These are phyloP conservation scores for Phytopythium mirpurense DNA, from an alignment of 352 stramenopile species.

Conservation along the genomic window DNA sequence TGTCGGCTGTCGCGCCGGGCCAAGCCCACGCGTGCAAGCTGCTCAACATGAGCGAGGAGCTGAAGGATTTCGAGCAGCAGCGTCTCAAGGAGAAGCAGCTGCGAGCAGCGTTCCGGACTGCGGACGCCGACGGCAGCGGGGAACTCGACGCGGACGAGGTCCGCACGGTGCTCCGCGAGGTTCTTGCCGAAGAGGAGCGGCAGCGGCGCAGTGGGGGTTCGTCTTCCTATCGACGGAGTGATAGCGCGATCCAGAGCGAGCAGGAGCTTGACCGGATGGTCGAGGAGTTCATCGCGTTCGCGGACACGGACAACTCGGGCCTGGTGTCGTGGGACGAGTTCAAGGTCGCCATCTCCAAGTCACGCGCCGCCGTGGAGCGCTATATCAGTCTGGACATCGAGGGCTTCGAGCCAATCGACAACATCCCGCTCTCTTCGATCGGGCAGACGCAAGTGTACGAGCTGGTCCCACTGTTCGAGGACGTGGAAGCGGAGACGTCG, in stretches of 20 bases:
- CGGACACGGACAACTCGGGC: slow-evolving; percentile 72
- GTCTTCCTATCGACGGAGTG: slow-evolving; percentile 29
- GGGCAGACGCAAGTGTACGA: slow-evolving; percentile 78
- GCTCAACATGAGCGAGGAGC: slow-evolving; percentile 57
- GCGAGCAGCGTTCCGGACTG: slow-evolving; percentile 68
- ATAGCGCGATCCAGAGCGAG: slow-evolving; percentile 54
- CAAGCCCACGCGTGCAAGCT: slow-evolving; percentile 59
- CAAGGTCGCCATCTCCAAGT: slow-evolving; percentile 78
- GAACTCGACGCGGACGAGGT: slow-evolving; percentile 79
- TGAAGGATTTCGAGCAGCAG: slow-evolving; percentile 65
- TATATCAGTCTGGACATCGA: slow-evolving; percentile 78
- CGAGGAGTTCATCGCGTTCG: slow-evolving; percentile 73
- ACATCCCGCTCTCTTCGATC: slow-evolving; percentile 60
- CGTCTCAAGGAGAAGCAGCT: slow-evolving; percentile 85
- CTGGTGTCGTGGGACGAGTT: slow-evolving; percentile 86
- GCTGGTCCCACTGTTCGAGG: slow-evolving; percentile 63
- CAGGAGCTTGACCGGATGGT: slow-evolving; percentile 49
- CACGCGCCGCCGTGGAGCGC: slow-evolving; percentile 53
- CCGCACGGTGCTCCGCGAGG: slow-evolving; percentile 55
- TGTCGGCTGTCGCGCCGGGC: slow-evolving; percentile 41
- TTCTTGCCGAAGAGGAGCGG: slow-evolving; percentile 68
- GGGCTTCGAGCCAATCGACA: slow-evolving; percentile 58
- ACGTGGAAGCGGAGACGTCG: slow-evolving; percentile 62
- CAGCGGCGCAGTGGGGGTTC: slow-evolving; percentile 25
- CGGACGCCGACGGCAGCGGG: slow-evolving; percentile 67